Base-by-base conservation (phyloP, 805 yeast genomes). In the Phaffomyces opuntiae region DNA sequence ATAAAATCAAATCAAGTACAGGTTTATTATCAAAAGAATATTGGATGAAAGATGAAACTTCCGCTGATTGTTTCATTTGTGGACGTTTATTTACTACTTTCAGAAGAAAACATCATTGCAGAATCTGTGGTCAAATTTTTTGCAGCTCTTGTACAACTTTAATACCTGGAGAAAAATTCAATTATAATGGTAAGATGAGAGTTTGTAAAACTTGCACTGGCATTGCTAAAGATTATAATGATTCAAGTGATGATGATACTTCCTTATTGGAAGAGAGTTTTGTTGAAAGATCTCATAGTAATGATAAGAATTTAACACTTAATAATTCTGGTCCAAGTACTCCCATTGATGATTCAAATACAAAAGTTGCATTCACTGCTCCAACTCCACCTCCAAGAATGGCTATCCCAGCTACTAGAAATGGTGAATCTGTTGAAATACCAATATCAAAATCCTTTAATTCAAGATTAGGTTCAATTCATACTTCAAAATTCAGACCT, bases 41-140 rank as follows among this genome's bases (percentile, higher is more conserved):
- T 61, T 91, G 99, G 99, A 83, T 91, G 87, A 88, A 90, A 56
- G 97, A 91, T 66, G 86, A 91, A 37, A 86, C 88, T 48, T 96
- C 95, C 0, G 77, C 82, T 9, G 93, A 88, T 50, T 91, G 99
- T 58, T 79, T 88, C 47, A 74, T 83, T 14, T 91, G 98, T 63
- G 87, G 84, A 46, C 74, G 80, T 45, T 77, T 79, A 4, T 91
- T 91, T 59, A 78, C 85, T 1, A 84, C 97, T 0, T 90, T 89
- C 65, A 69, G 96, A 61, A 72, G 99, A 53, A 85, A 87, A 53
- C 99, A 91, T 61, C 99, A 91, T 64, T 91, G 99, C 59, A 70
- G 99, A 44, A 81, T 91, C 33, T 91, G 99, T 65, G 99, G 99
- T 3, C 96, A 90, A 62, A 90, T 91, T 41, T 91, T 90, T 59